Conservation (phyloP, 305 asterid species). For the Solanum hybrid region DNA sequence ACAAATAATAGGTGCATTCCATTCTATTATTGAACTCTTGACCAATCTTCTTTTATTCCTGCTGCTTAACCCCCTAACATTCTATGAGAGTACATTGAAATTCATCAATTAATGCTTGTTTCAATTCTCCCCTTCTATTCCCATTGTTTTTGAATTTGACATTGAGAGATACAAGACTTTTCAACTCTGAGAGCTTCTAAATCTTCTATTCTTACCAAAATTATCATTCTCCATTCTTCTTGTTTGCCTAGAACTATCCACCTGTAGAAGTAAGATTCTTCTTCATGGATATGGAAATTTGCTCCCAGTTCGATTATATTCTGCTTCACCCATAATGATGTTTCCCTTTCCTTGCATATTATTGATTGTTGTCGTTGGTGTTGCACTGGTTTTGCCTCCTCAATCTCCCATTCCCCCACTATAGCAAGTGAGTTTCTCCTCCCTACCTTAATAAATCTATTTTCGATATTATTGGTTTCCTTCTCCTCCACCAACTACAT, state of each 20-base stretch:
- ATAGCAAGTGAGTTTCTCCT: neutral
- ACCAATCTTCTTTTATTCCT: neutral
- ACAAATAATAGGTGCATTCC: neutral
- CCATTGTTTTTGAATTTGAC: neutral
- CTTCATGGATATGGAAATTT: neutral
- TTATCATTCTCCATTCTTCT: neutral
- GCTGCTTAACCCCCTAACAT: too few relatives aligned
- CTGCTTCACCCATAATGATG: neutral
- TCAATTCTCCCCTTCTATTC: neutral
- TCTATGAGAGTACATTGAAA: neutral
- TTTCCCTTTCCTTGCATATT: neutral
- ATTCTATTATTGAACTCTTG: neutral
- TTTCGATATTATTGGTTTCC: neutral
- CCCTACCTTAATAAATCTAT: neutral
- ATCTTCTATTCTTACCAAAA: neutral
- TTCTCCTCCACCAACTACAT: neutral
- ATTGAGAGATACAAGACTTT: neutral
- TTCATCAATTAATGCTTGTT: neutral
- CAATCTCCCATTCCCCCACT: neutral
- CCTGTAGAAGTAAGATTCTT: neutral
- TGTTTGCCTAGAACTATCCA: neutral
- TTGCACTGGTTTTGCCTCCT: neutral
- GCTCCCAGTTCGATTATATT: neutral
- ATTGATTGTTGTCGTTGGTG: neutral
- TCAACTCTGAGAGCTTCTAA: neutral